Conservation (phyloP, 345 rosid species). For the Schrenkiella parvula region DNA sequence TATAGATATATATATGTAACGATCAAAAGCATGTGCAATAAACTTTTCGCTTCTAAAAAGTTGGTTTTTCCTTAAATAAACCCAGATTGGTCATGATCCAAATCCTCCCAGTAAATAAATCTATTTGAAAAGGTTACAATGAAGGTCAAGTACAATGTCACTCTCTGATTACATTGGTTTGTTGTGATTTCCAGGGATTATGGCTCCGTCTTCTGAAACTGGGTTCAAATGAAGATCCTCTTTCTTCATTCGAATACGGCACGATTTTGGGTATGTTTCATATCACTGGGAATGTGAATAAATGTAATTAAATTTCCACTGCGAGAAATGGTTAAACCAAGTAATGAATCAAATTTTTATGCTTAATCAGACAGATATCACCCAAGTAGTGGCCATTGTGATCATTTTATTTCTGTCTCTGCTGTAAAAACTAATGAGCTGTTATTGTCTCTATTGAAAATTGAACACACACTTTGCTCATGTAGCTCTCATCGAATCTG, state of each 20-base stretch:
- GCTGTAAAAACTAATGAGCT: constrained; percentile 13
- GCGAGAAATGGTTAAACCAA: neutral
- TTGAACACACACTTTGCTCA: constrained; percentile 26
- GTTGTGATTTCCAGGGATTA: constrained; percentile 58
- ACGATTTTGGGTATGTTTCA: constrained; percentile 77
- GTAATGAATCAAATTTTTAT: constrained; percentile 6
- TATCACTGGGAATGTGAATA: constrained; percentile 13
- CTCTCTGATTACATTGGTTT: constrained; percentile 13
- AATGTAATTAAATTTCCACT: neutral
- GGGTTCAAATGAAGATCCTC: constrained; percentile 91
- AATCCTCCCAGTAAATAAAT: neutral
- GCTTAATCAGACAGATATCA: constrained; percentile 7
- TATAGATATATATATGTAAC: neutral
- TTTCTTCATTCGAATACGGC: constrained; percentile 98
- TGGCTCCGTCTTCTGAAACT: constrained; percentile 93
- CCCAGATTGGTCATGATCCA: neutral
- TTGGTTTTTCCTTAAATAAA: neutral
- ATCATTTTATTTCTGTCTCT: neutral
- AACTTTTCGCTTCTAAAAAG: neutral
- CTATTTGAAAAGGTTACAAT: neutral
- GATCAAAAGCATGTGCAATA: neutral
- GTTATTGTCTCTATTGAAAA: constrained; percentile 17
- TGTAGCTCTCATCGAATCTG: constrained; percentile 98
- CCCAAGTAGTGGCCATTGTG: neutral
- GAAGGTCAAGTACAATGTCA: constrained; percentile 8